Base-by-base conservation (phyloP, 352 stramenopile species). In the Phytophthora meadii region DNA sequence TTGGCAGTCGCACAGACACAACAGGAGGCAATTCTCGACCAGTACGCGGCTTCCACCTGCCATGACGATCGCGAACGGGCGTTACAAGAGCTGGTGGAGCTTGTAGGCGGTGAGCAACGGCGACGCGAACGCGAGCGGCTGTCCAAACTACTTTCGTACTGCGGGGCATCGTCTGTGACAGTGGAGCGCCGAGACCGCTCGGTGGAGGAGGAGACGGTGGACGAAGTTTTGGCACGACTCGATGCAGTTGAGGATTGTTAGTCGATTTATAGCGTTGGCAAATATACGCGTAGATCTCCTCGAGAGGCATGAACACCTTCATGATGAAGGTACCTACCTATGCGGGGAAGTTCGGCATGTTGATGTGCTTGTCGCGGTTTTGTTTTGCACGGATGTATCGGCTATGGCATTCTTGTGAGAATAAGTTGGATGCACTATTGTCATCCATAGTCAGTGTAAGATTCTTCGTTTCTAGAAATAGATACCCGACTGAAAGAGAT, bases 81-180 rank as follows among this genome's bases (percentile, higher is more conserved):
- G 4, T 36, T 84, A 48, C 58, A 49, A 9, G 28, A 54, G 32
- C 70, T 89, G 25, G 53, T 65, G 25, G 60, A 46, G 17, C 34
- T 56, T 14, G 34, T 77, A 15, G 56, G 54, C 11, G 51, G 70
- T 30, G 73, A 81, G 8, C 74, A 84, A 65, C 64, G 77, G 27
- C 46, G 39, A 9, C 76, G 82, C 1, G 55, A 71, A 32, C 53
- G 67, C 10, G 68, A 89, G 30, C 74, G 78, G 9, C 19, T 83
- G 37, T 47, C 57, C 22, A 87, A 84, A 54, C 45, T 88, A 48
- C 70, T 81, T 27, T 60, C 80, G 40, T 89, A 91, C 52, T 91
- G 82, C 49, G 82, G 82, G 24, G 76, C 82, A 55, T 91, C 82
- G 9, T 88, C 76, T 2, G 82, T 89, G 42, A 65, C 76, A 14